These are phyloP conservation scores for Talaromyces amestolkiae DNA, from an alignment of 2,329 filamentous ascomycete species.

Conservation along the genomic window DNA sequence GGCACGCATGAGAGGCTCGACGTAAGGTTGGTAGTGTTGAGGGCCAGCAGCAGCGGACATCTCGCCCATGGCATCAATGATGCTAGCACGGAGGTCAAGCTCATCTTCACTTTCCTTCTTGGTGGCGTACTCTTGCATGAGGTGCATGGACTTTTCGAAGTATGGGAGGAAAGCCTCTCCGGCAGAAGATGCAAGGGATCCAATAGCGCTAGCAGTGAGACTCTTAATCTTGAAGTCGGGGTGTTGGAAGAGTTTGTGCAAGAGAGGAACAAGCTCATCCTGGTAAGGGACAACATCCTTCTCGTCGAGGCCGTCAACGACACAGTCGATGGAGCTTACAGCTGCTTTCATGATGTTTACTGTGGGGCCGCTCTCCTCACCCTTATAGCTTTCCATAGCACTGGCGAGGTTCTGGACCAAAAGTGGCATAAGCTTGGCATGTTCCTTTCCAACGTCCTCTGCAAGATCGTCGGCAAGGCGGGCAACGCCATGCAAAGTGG, in stretches of 20 bases:
- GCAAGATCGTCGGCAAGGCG: conserved; percentile 89
- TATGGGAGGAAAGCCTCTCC: conserved; percentile 83
- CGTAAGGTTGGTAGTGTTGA: conserved; percentile 84
- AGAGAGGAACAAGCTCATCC: conserved; percentile 75
- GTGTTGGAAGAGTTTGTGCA: conserved; percentile 79
- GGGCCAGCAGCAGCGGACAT: conserved; percentile 86
- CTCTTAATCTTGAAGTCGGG: conserved; percentile 87
- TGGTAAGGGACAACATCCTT: conserved; percentile 81
- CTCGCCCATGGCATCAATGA: conserved; percentile 89
- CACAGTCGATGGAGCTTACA: conserved; percentile 84
- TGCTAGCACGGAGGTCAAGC: conserved; percentile 81
- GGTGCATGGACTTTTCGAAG: conserved; percentile 85
- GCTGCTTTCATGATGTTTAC: conserved; percentile 84
- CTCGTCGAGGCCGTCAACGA: conserved; percentile 75
- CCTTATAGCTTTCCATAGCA: conserved; percentile 66
- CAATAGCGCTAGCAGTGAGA: conserved; percentile 81
- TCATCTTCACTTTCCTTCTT: conserved; percentile 90
- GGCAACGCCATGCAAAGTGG: conserved; percentile 81
- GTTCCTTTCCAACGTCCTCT: conserved; percentile 82
- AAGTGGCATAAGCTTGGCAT: conserved; percentile 77
- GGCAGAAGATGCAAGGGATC: conserved; percentile 83
- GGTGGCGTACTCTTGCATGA: conserved; percentile 77
- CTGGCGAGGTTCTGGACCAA: conserved; percentile 86
- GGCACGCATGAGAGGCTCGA: conserved; percentile 83
- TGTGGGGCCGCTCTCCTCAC: conserved; percentile 67